A percentile compares a stretch with the other conserved stretches of the same genome.
phyloP scores from a whole-genome alignment of 1,284 basidiomycete species.

The Apiotrichum akiyoshidainum region DNA sequence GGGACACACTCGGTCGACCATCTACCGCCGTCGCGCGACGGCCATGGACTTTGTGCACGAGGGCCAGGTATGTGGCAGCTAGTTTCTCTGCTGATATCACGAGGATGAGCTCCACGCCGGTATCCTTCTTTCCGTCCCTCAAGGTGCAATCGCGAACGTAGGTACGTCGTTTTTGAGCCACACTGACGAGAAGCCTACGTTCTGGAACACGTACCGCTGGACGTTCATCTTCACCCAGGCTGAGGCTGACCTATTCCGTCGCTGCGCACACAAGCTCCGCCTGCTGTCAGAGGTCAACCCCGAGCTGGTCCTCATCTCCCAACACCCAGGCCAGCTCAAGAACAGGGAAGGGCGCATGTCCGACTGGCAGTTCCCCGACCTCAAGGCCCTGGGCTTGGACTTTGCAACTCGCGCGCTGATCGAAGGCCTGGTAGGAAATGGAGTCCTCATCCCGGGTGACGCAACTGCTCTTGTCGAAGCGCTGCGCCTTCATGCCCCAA shows the following conservation, averaged over 20 bases:
- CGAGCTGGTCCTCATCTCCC: slow-evolving; percentile 31
- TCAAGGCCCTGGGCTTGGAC: slow-evolving; percentile 18
- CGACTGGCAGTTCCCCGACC: slow-evolving; percentile 24
- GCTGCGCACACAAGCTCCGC: slow-evolving; percentile 25
- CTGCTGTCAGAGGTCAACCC: slow-evolving; percentile 32
- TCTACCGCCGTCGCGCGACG: slow-evolving; percentile 37
- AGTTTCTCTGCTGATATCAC: slow-evolving; percentile 2
- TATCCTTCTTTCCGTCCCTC: slow-evolving; percentile 34
- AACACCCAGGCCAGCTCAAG: neutral
- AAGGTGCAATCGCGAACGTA: slow-evolving; percentile 36
- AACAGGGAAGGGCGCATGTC: neutral
- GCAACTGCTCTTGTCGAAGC: slow-evolving; percentile 21
- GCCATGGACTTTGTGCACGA: slow-evolving; percentile 40
- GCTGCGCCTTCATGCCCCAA: slow-evolving; percentile 22
- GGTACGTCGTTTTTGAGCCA: slow-evolving; percentile 12
- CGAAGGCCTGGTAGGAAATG: slow-evolving; percentile 47
- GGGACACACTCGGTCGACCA: neutral
- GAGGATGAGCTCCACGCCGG: slow-evolving; percentile 37
- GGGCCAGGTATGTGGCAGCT: slow-evolving; percentile 11
- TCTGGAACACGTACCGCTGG: slow-evolving; percentile 45
- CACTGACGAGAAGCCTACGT: slow-evolving; percentile 29
- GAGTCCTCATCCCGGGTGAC: slow-evolving; percentile 39
- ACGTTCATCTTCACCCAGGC: slow-evolving; percentile 24
- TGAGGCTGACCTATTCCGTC: slow-evolving; percentile 18
- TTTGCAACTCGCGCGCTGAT: slow-evolving; percentile 43